Evolutionary conservation across 352 stramenopile species (phyloP).

Genomic region (Globisporangium radiosum): DNA sequence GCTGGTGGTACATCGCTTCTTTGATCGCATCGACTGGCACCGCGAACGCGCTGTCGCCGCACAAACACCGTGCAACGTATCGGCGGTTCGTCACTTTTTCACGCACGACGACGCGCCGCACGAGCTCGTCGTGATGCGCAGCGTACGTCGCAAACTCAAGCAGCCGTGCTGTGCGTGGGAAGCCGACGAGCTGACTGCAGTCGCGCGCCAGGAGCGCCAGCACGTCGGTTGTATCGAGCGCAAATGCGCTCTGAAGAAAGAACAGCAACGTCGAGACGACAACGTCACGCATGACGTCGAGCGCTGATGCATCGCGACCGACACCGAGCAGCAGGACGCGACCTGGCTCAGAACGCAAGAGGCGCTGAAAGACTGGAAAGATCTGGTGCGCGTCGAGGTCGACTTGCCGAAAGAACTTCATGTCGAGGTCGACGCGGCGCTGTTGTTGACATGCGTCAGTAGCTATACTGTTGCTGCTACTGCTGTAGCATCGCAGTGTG

Average conservation of each 20-base stretch:
- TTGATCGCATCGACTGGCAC: constrained; percentile 12
- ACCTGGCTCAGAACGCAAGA: constrained; percentile 31
- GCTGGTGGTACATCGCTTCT: constrained; percentile 13
- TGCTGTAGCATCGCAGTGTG: neutral
- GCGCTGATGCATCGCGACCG: constrained; percentile 15
- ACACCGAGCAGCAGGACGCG: constrained; percentile 33
- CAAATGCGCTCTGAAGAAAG: constrained; percentile 37
- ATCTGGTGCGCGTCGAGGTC: constrained; percentile 26
- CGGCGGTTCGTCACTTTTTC: constrained; percentile 13
- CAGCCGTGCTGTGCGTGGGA: constrained; percentile 19
- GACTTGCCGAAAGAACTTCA: constrained; percentile 31
- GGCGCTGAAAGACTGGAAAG: constrained; percentile 38
- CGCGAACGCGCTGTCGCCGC: constrained; percentile 32
- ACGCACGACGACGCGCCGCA: constrained; percentile 1
- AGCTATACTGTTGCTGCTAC: neutral
- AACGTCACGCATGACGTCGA: constrained; percentile 19
- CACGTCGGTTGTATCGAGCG: constrained; percentile 18
- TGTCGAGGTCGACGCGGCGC: constrained; percentile 2
- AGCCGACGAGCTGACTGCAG: constrained; percentile 23
- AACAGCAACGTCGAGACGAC: constrained; percentile 34
- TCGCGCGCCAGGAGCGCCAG: constrained; percentile 3
- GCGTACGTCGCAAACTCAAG: constrained; percentile 23
- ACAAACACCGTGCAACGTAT: constrained; percentile 30
- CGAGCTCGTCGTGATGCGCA: neutral
- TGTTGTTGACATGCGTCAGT: constrained; percentile 2